Conservation (phyloP, 2,329 filamentous ascomycete species). For the Bertia moriformis region DNA sequence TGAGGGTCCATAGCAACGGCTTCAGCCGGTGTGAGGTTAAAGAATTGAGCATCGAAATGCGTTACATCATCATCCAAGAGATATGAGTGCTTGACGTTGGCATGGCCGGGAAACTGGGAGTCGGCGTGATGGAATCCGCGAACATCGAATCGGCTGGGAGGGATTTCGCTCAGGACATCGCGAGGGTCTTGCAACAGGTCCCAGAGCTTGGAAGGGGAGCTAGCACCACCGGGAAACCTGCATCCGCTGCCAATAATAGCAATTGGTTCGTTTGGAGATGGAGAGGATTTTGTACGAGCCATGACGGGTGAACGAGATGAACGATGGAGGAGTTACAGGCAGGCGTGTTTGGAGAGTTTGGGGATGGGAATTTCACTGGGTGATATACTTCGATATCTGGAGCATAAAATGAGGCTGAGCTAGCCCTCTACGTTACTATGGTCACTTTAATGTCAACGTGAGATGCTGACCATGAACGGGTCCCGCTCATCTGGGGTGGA, state of each 20-base stretch:
- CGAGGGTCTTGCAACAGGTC: slow-evolving; percentile 6
- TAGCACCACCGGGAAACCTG: slow-evolving; percentile 14
- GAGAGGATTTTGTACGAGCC: no score
- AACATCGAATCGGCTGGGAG: slow-evolving; percentile 10
- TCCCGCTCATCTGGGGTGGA: no score
- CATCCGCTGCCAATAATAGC: slow-evolving; percentile 18
- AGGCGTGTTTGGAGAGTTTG: no score
- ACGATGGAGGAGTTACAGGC: no score
- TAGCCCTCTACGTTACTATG: no score
- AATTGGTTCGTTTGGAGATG: slow-evolving; percentile 17
- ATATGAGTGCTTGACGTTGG: slow-evolving; percentile 11
- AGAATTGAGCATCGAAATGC: slow-evolving; percentile 23
- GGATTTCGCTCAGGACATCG: slow-evolving; percentile 6
- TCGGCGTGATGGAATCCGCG: slow-evolving; percentile 9
- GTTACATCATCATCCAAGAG: slow-evolving; percentile 12
- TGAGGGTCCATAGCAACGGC: slow-evolving; percentile 24
- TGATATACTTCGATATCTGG: no score
- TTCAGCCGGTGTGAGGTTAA: slow-evolving; percentile 20
- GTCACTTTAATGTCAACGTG: no score
- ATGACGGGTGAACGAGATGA: no score
- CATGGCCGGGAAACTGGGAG: slow-evolving; percentile 11
- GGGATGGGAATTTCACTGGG: no score
- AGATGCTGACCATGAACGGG: no score
- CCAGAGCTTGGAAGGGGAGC: slow-evolving; percentile 11
- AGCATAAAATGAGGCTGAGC: no score